Base-by-base conservation (phyloP, 306 rosid genomes). In the Cucumis melo region DNA sequence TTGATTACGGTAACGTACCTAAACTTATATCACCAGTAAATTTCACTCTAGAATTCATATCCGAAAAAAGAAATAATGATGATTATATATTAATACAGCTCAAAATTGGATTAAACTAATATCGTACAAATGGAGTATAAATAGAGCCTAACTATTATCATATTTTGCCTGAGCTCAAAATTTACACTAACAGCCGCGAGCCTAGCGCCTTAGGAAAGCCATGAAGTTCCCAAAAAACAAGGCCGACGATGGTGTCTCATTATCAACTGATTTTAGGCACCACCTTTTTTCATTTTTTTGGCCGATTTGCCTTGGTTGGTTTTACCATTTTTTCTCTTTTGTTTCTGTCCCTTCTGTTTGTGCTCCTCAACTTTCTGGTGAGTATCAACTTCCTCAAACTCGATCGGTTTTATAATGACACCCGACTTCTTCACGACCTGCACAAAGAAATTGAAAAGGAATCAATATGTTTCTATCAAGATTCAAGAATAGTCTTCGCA, bases 401-500 rank as follows among this genome's bases (percentile, higher is more conserved):
- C 87, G 13, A 94, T 74, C 13, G 99, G 97, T 68, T 83, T 89
- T 78, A 92, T 94, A 48, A 90, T 88, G 71, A 87, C 84, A 66
- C 99, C 97, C 2, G 97, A 79, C 65, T 79, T 94, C 90, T 92
- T 94, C 81, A 90, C 79, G 76, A 94, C 96, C 99, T 94, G 89
- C 79, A 81, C 24, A 79, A 38, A 73, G 70, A 51, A 64, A 57
- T 78, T 57, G 62, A 20, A 65, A 54, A 80, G 21, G 48, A 21
- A 57, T 24, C 50, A 67, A 51, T 36, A 14, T 12, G 56, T 79
- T 27, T 57, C n/a, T 48, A 16, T 48, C 59, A 44, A 19, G 46
- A 42, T 41, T 41, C 13, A 2, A 39, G 12, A 41, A 67, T 8
- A 58, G 11, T 54, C 21, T 50, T 24, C n/a, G 38, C 42, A 44